Conservation (phyloP, 345 rosid species). For the Lepidium aucheri region DNA sequence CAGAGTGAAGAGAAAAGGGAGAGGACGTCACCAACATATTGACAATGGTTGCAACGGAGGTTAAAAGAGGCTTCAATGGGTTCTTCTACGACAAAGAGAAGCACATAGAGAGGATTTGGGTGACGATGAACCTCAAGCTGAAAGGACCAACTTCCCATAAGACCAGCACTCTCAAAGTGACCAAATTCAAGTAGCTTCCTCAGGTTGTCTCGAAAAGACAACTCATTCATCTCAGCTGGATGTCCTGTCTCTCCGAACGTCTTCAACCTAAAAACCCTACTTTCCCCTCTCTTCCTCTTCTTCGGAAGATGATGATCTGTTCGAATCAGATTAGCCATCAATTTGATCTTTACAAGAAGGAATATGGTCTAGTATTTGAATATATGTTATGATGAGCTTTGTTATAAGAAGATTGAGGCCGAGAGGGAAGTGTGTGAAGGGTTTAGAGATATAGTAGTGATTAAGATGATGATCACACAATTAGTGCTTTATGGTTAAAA, state of each 20-base stretch:
- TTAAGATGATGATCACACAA: conserved; percentile 27
- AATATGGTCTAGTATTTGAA: not conserved
- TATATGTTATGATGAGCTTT: conserved; percentile 2
- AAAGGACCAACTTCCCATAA: conserved; percentile 72
- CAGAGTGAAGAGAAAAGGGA: conserved; percentile 1
- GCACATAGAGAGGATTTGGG: conserved; percentile 54
- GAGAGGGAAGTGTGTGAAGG: conserved; percentile 26
- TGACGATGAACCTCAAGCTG: conserved; percentile 75
- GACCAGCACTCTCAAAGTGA: conserved; percentile 36
- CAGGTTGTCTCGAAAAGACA: conserved; percentile 56
- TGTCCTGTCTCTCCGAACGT: conserved; percentile 64
- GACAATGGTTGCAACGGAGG: conserved; percentile 74
- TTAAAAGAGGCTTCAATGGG: conserved; percentile 41
- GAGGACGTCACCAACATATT: conserved; percentile 67
- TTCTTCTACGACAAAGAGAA: conserved; percentile 72
- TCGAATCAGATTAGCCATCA: conserved; percentile 20
- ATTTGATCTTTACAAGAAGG: conserved; percentile 4
- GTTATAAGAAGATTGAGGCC: conserved; percentile 11
- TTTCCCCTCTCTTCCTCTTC: conserved; percentile 73
- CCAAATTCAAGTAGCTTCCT: conserved; percentile 58
- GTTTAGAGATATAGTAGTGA: conserved; percentile 34
- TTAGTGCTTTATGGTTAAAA: conserved; percentile 25
- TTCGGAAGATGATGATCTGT: conserved; percentile 26
- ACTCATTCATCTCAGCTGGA: conserved; percentile 53
- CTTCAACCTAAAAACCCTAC: conserved; percentile 62